Evolutionary conservation across 2,329 filamentous ascomycete genomes (phyloP), one percentile per base, ranked within the genome.

Genomic region (Diaporthe eres): DNA sequence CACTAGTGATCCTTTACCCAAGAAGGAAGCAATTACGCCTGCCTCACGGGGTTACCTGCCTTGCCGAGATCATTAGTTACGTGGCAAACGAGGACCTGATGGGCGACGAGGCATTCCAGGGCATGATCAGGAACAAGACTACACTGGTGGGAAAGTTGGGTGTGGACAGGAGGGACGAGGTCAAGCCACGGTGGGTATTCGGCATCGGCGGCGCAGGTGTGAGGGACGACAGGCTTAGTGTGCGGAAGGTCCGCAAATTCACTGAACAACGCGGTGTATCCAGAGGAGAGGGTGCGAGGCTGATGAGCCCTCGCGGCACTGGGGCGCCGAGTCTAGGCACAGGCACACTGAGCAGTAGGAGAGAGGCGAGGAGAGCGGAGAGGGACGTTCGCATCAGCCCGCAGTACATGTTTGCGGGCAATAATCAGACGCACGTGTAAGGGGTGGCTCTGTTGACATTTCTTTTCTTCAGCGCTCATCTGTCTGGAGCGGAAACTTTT

Each of bases 41-140:
- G 1, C 95, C 95, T 0, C 95, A 97, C 81, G 88, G 89, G 7
- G 92, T 94, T 55, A 90, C 89, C 76, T 94, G 90, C 63, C 87
- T 97, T 25, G 94, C 94, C 1, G 95, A 96, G 82, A 87, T 96
- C 31, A 89, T 97, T 79, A 93, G 92, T 81, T 96, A 96, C 82
- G 87, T 96, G 57, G 92, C 94, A 76, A 92, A 93, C 79, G 92
- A 92, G 58, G 92, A 93, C 34, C 86, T 97, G 25, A 86, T 94
- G 2, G 87, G 90, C 7, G 95, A 98, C 80, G 88, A 92, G 13
- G 90, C 93, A 0, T 96, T 98, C 82, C 89, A 92, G 70, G 90
- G 92, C 51, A 91, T 77, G 42, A 79, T 93, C 3, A 87, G 88
- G 39, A 92, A 88, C n/a, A 93, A 92, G 78, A 87, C 87, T 0